Percentiles rank a stretch among this genome's conserved stretches.
Evolutionary conservation across 768 basidiomycete genomes (phyloP).

Genomic region (Calocybe cyanea): DNA sequence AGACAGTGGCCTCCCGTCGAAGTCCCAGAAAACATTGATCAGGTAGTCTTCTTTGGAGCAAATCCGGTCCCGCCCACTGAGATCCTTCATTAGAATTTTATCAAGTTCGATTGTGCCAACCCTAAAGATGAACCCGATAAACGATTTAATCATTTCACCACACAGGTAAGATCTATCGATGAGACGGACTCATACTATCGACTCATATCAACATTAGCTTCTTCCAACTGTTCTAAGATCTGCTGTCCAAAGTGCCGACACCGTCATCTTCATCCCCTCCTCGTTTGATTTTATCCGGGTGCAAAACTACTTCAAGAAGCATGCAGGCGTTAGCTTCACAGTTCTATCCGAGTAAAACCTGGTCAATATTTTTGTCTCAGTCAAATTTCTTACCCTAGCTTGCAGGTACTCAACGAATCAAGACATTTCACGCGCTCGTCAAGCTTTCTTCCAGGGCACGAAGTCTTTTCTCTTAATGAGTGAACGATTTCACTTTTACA

Average conservation of each 20-base stretch:
- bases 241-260: constrained; percentile 88
- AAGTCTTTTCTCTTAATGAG: constrained; percentile 87
- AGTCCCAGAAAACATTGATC: constrained; percentile 81
- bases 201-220: constrained; percentile 40
- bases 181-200: not conserved
- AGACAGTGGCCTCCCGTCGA: constrained; percentile 67
- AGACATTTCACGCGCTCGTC: constrained; percentile 91
- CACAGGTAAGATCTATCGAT: constrained; percentile 48
- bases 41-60: constrained; percentile 39
- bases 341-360: constrained; percentile 82
- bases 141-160: constrained; percentile 84
- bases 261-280: constrained; percentile 86
- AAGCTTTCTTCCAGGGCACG: constrained; percentile 86
- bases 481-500: constrained; percentile 98
- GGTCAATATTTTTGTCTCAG: not conserved
- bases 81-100: constrained; percentile 49
- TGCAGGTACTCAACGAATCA: constrained; percentile 86
- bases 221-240: constrained; percentile 84
- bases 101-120: constrained; percentile 67
- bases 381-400: not conserved
- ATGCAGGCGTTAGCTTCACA: constrained; percentile 64
- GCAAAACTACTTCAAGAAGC: constrained; percentile 80
- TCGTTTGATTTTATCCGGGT: constrained; percentile 96
- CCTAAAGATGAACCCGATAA: constrained; percentile 81
- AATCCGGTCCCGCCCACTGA: not conserved